Evolutionary conservation across 1,284 basidiomycete species (phyloP), one percentile per base, ranked within the genome.

Genomic region (Malassezia furfur): DNA sequence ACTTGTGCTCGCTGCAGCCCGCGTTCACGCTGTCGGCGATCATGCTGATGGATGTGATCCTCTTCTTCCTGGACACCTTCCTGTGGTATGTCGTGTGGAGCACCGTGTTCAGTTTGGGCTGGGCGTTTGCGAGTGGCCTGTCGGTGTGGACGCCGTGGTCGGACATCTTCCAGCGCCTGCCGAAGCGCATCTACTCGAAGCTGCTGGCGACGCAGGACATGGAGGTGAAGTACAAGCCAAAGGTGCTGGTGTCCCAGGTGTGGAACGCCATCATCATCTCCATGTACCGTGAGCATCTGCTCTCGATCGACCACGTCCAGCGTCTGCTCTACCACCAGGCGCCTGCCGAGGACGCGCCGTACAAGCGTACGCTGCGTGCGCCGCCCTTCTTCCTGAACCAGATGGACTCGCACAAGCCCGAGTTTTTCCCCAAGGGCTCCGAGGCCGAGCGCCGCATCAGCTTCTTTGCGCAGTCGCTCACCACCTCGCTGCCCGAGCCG

Each of bases 171-270:
- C 70, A 72, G 64, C 68, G 70, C 21, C 56, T 74, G 57, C 72
- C 72, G 22, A 74, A 74, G 65, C 72, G 72, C 36, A 73, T 74
- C 62, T 74, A 74, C 63, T 68, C 70, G 41, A 74, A 74, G 65
- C 62, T 74, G 39, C 65, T 74, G 37, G 72, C 72, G 22, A 74
- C 72, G 34, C 66, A 69, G 39, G 72, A 74, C 52, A 74, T 74
- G 72, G 72, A 74, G 61, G 67, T 74, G 62, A 74, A 74, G 64
- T 74, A 74, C 67, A 74, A 74, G 66, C 72, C 72, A 50, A 74
- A 74, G 63, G 70, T 74, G 37, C 66, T 74, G 52, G 72, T 74
- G 15, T 74, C 72, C 48, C 72, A 74, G 61, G 70, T 74, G 30
- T 74, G 72, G 72, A 74, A 74, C 57, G 72, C 72, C 53, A 66